These are phyloP conservation scores for Colletotrichum spinosum DNA, from an alignment of 2,329 filamentous ascomycete genomes.

Conservation along the genomic window DNA sequence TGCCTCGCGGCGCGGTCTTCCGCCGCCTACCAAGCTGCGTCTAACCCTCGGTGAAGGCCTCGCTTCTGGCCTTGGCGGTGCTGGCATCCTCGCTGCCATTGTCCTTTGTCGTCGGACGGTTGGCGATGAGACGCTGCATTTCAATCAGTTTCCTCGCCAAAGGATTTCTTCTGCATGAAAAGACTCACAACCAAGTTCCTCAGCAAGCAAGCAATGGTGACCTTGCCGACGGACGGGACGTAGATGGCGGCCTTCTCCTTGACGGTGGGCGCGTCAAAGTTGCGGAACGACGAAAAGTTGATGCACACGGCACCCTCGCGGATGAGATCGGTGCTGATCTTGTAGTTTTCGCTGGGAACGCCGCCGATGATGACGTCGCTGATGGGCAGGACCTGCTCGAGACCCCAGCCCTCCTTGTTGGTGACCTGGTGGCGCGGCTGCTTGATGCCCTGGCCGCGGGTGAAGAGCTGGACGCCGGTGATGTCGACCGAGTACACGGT, in stretches of 20 bases:
- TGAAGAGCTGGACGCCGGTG: conserved; percentile 91
- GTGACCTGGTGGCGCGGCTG: conserved; percentile 88
- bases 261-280: conserved; percentile 85
- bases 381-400: conserved; percentile 85
- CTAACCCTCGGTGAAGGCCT: conserved; percentile 55
- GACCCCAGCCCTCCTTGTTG: conserved; percentile 81
- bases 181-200: conserved; percentile 85
- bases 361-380: conserved; percentile 97
- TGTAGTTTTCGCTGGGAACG: conserved; percentile 88
- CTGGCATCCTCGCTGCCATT: conserved; percentile 44
- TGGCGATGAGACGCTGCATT: conserved; percentile 62
- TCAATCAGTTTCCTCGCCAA: not conserved
- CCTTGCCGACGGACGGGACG: conserved; percentile 96
- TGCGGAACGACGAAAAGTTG: conserved; percentile 96
- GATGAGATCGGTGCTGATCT: conserved; percentile 86
- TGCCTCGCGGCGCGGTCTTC: not conserved
- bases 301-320: conserved; percentile 96
- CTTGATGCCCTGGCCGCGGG: conserved; percentile 86
- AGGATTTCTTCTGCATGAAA: not conserved
- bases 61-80: conserved; percentile 51
- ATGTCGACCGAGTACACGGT: conserved; percentile 96
- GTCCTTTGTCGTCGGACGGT: conserved; percentile 55
- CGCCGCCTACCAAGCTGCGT: not conserved
- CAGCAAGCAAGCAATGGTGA: conserved; percentile 92
- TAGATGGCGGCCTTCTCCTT: conserved; percentile 98